Percentiles rank a stretch among this genome's conserved stretches.
Conservation (phyloP, 306 rosid species). For the Lathyrus sativus region DNA sequence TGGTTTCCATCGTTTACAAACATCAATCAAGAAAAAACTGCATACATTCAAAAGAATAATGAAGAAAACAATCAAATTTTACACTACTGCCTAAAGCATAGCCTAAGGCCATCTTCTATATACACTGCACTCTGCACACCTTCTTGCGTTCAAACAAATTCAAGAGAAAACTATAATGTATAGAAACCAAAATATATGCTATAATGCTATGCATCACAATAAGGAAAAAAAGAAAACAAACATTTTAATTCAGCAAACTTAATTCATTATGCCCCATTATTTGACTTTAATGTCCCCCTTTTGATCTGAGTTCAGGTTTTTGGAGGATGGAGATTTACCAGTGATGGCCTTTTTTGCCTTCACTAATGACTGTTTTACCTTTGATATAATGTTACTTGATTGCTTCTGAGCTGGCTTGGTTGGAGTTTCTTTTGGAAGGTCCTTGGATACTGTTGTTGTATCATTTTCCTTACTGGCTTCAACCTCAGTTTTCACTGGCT, state of each 20-base stretch:
- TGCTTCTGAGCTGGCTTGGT: constrained; percentile 66
- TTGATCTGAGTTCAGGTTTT: constrained; percentile 54
- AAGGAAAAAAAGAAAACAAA: constrained; percentile 30
- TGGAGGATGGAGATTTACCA: constrained; percentile 79
- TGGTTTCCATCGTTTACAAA: constrained; percentile 40
- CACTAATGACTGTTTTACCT: constrained; percentile 79
- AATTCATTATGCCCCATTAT: constrained; percentile 39
- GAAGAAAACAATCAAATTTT: constrained; percentile 45
- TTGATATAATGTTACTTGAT: constrained; percentile 66
- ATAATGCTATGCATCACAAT: constrained; percentile 42
- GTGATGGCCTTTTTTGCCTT: constrained; percentile 85
- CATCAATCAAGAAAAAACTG: constrained; percentile 42
- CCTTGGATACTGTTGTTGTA: constrained; percentile 44
- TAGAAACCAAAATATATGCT: constrained; percentile 38
- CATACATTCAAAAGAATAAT: constrained; percentile 48
- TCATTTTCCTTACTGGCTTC: constrained; percentile 49
- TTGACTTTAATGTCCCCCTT: constrained; percentile 74
- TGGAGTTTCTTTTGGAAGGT: constrained; percentile 57
- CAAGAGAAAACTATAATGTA: constrained; percentile 40
- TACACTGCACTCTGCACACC: constrained; percentile 60
- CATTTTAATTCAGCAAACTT: constrained; percentile 42
- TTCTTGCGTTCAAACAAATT: constrained; percentile 50
- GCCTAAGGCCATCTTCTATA: constrained; percentile 55
- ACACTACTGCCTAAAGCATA: constrained; percentile 46
- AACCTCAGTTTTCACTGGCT: constrained; percentile 50